Base-by-base conservation (phyloP, 2,329 filamentous ascomycete species). In the Paecilomyces fulvus region DNA sequence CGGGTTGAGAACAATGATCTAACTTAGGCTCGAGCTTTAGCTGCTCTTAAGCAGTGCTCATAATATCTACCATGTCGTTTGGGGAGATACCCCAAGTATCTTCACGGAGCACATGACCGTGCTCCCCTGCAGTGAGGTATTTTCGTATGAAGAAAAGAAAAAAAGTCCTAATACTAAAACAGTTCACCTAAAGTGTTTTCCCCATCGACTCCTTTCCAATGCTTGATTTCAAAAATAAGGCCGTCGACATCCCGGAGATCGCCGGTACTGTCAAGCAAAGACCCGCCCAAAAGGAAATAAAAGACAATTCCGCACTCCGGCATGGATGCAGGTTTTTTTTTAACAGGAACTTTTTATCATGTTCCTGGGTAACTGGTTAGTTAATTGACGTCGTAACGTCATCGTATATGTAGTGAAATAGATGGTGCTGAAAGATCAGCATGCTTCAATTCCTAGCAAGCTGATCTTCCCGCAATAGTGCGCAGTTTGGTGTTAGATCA, bases 401-500 rank as follows among this genome's bases (percentile, higher is more conserved):
- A 20, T 43, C 25, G 25, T 28, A 3, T 43, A 43, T 43, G 37
- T 9, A 9, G n/a, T 43, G 37, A 43, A 43, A 43, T 43, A 43
- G 37, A 30, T 25, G 30, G 12, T 6, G 30, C 3, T 11, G 30
- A 20, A 43, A 54, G 10, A 17, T 43, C 37, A 9, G 14, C 6
- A 17, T 43, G n/a, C n/a, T 17, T 8, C 20, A n/a, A 17, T 43
- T 17, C 4, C 33, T 43, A 3, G n/a, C n/a, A 43, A 17, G 37
- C 37, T 43, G 37, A 43, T 8, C n/a, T 43, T 43, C 33, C 33
- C 6, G 37, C 14, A 5, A 17, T 17, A 8, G n/a, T n/a, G 33
- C 14, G 17, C 6, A n/a, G n/a, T 5, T 7, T 2, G 17, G 37
- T 9, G 8, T 9, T 7, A 17, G 37, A 48, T 60, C 59, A 67